Conservation (phyloP, 495 filamentous ascomycete genomes). For the Cenococcum geophilum region DNA sequence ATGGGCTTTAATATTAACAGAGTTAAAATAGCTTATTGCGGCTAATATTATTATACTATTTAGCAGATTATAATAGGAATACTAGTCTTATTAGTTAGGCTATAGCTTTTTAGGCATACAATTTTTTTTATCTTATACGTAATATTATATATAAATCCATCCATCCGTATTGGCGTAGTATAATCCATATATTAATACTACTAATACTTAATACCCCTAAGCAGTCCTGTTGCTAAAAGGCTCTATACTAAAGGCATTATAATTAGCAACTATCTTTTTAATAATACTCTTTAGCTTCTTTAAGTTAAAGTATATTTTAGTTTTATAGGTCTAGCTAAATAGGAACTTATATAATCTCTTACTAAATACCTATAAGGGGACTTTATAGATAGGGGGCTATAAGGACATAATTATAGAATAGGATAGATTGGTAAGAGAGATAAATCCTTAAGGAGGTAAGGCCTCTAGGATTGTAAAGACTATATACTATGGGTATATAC, state of each 20-base stretch:
- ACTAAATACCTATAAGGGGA: constrained; percentile 27
- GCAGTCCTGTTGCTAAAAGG: constrained; percentile 19
- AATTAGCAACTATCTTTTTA: constrained; percentile 27
- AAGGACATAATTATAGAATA: too few relatives aligned
- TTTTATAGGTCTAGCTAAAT: constrained; percentile 28
- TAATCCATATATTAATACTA: not conserved
- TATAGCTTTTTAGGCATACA: too few relatives aligned
- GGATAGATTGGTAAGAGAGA: too few relatives aligned
- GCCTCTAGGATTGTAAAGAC: too few relatives aligned
- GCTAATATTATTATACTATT: too few relatives aligned
- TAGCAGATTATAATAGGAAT: too few relatives aligned
- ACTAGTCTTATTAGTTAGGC: too few relatives aligned
- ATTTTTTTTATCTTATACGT: constrained; percentile 34
- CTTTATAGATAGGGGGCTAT: too few relatives aligned
- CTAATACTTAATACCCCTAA: constrained; percentile 30
- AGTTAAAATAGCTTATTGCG: constrained; percentile 30
- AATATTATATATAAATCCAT: constrained; percentile 44
- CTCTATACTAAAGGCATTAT: not conserved
- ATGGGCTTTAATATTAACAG: constrained; percentile 37
- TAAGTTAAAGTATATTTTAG: constrained; percentile 31
- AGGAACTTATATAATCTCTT: constrained; percentile 24
- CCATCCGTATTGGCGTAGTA: not conserved
- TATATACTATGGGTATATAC: too few relatives aligned
- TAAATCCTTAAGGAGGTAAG: too few relatives aligned
- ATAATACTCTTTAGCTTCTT: constrained; percentile 32